Evolutionary conservation across 2,329 filamentous ascomycete genomes (phyloP).

Genomic region (Trichoderma oligosporum): DNA sequence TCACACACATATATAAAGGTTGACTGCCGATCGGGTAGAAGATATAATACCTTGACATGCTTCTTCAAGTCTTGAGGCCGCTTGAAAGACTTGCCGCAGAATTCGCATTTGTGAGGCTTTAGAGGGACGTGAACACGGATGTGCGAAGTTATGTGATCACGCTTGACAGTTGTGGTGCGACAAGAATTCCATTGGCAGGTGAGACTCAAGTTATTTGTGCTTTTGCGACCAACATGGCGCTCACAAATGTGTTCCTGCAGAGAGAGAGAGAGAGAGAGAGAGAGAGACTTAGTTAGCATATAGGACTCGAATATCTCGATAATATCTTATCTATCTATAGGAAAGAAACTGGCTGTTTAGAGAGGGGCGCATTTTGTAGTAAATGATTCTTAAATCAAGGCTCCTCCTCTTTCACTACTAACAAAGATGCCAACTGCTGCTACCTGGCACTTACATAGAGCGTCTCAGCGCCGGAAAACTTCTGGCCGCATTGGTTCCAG

Average conservation of each 20-base stretch:
- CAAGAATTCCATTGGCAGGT: slow-evolving; percentile 97
- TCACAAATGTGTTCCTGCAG: slow-evolving; percentile 93
- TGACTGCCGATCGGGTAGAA: background rate
- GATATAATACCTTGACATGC: slow-evolving; percentile 72
- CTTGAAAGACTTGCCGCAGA: slow-evolving; percentile 99
- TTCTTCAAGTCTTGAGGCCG: slow-evolving; percentile 98
- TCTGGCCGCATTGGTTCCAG: slow-evolving; percentile 57
- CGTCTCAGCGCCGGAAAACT: slow-evolving; percentile 54
- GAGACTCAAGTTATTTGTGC: slow-evolving; percentile 96
- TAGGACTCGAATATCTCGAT: background rate
- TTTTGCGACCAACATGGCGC: slow-evolving; percentile 96
- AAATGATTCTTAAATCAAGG: too few relatives aligned
- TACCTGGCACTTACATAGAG: slow-evolving; percentile 54
- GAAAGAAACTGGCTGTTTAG: background rate
- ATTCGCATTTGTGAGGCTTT: slow-evolving; percentile 98
- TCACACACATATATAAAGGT: too few relatives aligned
- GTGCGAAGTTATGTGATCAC: slow-evolving; percentile 98
- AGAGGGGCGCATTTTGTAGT: background rate
- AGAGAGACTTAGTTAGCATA: background rate
- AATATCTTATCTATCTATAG: too few relatives aligned
- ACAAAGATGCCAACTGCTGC: background rate
- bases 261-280: too few relatives aligned
- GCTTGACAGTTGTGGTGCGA: slow-evolving; percentile 94
- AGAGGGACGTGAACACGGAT: slow-evolving; percentile 98
- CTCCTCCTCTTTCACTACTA: background rate